Percentiles rank a stretch among this genome's conserved stretches.
These are phyloP conservation scores for Russula foetens DNA, from an alignment of 768 basidiomycete species.

Conservation along the genomic window DNA sequence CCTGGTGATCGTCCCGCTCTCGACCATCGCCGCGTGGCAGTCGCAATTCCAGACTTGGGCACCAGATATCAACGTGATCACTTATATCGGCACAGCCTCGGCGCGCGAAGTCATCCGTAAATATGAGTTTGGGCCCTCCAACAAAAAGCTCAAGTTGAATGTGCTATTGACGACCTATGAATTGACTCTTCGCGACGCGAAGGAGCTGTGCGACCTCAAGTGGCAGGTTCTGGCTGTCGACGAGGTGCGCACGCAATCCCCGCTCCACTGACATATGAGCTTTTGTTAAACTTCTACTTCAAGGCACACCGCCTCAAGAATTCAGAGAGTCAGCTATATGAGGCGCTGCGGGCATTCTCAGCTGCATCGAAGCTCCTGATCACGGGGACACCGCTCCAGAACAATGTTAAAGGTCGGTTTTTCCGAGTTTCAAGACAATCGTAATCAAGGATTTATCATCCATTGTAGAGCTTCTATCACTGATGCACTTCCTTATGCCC, in stretches of 20 bases:
- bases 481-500: constrained; percentile 99
- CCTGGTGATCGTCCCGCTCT: constrained; percentile 94
- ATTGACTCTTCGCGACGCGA: constrained; percentile 81
- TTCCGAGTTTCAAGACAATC: neutral
- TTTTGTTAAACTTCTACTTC: neutral
- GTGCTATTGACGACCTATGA: constrained; percentile 97
- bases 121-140: constrained; percentile 85
- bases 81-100: constrained; percentile 84
- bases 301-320: constrained; percentile 98
- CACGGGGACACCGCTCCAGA: constrained; percentile 96
- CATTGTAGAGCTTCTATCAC: constrained; percentile 72
- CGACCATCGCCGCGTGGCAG: constrained; percentile 98
- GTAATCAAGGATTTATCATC: constrained; percentile 7
- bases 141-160: constrained; percentile 92
- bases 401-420: constrained; percentile 88
- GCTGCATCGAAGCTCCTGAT: constrained; percentile 92
- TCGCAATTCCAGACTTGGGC: constrained; percentile 92
- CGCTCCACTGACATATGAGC: neutral
- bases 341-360: constrained; percentile 83
- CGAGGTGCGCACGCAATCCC: constrained; percentile 50
- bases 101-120: constrained; percentile 87
- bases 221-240: constrained; percentile 97
- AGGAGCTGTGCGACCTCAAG: constrained; percentile 86
- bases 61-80: constrained; percentile 93
- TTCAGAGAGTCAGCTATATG: constrained; percentile 93